Evolutionary conservation across 768 basidiomycete species (phyloP), one percentile per base, ranked within the genome.

Genomic region (Basidioascus undulatus): DNA sequence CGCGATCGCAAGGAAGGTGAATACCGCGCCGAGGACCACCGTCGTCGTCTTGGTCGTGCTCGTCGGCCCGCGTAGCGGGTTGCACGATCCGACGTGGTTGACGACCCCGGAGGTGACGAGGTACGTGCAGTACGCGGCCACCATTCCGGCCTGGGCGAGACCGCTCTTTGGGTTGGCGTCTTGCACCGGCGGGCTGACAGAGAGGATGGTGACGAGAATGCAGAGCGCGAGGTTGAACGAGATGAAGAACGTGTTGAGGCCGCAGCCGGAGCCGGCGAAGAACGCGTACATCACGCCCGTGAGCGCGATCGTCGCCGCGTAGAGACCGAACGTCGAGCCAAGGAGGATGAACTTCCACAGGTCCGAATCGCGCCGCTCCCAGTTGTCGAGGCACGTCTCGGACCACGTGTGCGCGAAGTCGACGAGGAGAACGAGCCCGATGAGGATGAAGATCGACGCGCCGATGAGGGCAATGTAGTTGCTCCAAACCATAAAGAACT

Each of bases 371-470:
- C 53, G 51, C 44, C 72, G 71, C 57, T 94, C 89, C 87, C 84
- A 94, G 41, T 84, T 83, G 48, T 89, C 76, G 39, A 94, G 68
- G 56, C 89, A 96, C 6, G 74, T 87, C 60, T 98, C 92, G 13
- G 84, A 83, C 87, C 87, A 96, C 5, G 82, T 78, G 56, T 98
- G 92, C 2, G 92, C 92, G 53, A 96, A 96, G 63, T 98, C 92
- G 58, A 98, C 78, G 43, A 98, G 74, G 33, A 98, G 75, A 43
- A 98, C 82, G 23, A 98, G 74, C 35, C 92, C 92, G 47, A 98
- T 76, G 26, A 96, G 73, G 55, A 98, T 94, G 64, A 98, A 98
- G 45, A 86, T 56, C 6, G 78, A 82, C 1, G 89, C 82, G 28
- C 92, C 92, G 41, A 94, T 72, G 32, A 92, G 68, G 19, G 87